These are phyloP conservation scores for Penicillium waksmanii DNA, from an alignment of 495 filamentous ascomycete species.

Conservation along the genomic window DNA sequence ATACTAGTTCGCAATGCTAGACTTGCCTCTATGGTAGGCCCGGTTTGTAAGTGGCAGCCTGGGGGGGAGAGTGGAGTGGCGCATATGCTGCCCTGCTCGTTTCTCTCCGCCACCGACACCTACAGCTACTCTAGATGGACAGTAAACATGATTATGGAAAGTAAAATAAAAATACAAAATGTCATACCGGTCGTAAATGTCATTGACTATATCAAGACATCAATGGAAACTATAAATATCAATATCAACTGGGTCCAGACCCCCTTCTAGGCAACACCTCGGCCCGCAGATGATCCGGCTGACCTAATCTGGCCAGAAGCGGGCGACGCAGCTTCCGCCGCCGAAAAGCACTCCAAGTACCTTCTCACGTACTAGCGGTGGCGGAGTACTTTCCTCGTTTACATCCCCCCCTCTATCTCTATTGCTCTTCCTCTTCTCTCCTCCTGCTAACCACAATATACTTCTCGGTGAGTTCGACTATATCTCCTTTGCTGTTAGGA, in stretches of 20 bases:
- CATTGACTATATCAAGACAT: too few species aligned
- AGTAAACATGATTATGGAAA: neutral
- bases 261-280: neutral
- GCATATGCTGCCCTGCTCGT: neutral
- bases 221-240: slow-evolving; percentile 11
- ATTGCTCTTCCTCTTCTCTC: slow-evolving; percentile 7
- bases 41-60: neutral
- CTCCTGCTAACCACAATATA: neutral
- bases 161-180: neutral
- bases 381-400: slow-evolving; percentile 30
- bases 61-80: slow-evolving; percentile 1
- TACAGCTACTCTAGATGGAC: neutral
- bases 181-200: too few species aligned
- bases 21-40: neutral
- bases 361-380: slow-evolving; percentile 26
- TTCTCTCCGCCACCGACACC: neutral
- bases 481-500: neutral
- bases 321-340: slow-evolving; percentile 12
- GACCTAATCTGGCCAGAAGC: slow-evolving; percentile 24
- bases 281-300: slow-evolving; percentile 20
- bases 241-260: neutral
- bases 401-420: slow-evolving; percentile 7
- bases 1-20: neutral
- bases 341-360: slow-evolving; percentile 19
- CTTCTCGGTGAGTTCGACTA: slow-evolving; percentile 9